Conservation (phyloP, 2,329 filamentous ascomycete genomes). For the Beauveria asiatica region DNA sequence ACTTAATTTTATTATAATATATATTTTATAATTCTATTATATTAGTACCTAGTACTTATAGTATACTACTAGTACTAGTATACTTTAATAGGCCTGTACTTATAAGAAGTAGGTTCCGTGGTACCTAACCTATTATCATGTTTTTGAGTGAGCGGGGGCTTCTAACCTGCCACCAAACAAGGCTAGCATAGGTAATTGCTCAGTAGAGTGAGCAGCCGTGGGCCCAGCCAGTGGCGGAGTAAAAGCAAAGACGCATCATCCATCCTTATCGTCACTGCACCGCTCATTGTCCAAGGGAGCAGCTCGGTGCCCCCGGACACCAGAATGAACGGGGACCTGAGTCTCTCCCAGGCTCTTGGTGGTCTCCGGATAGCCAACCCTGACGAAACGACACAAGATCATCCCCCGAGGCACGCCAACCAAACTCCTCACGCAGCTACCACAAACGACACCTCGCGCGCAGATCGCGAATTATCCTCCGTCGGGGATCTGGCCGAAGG, state of each 20-base stretch:
- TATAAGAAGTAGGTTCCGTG: too few relatives aligned
- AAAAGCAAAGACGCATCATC: slow-evolving; percentile 8
- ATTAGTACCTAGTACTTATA: too few relatives aligned
- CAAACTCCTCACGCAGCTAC: slow-evolving; percentile 1
- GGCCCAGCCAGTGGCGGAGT: slow-evolving; percentile 6
- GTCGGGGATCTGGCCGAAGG: not conserved
- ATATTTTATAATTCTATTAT: too few relatives aligned
- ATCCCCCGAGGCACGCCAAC: slow-evolving; percentile 14
- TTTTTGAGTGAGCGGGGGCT: too few relatives aligned
- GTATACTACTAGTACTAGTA: too few relatives aligned
- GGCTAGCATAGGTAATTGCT: not conserved
- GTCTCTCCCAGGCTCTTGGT: slow-evolving; percentile 83
- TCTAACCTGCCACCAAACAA: not conserved
- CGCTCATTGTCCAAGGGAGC: slow-evolving; percentile 14
- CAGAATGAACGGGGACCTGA: slow-evolving; percentile 85
- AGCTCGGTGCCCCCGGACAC: slow-evolving; percentile 13
- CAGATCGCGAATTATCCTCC: not conserved
- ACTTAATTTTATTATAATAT: too few relatives aligned
- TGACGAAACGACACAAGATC: slow-evolving; percentile 53
- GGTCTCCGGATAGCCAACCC: slow-evolving; percentile 96
- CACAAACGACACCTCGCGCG: not conserved
- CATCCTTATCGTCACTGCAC: not conserved
- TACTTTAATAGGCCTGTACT: too few relatives aligned
- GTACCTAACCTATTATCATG: too few relatives aligned
- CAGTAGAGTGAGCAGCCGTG: not conserved